Base-by-base conservation (phyloP, 805 yeast species). In the Lipomyces sp. region DNA sequence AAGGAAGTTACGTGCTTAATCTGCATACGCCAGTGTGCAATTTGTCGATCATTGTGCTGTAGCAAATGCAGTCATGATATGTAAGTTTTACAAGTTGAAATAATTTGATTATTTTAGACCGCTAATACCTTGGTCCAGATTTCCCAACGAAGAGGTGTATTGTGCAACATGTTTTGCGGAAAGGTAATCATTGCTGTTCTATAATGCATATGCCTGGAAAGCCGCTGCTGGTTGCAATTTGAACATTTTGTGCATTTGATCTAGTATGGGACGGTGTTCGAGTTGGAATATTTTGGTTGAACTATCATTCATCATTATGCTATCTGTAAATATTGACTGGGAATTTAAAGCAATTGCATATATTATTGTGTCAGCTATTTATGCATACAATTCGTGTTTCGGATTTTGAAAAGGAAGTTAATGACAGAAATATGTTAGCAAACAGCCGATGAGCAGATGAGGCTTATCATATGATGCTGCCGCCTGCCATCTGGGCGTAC, bases 1-100 rank as follows among this genome's bases (percentile, higher is more conserved):
- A 56, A 35, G 8, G 62, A 57, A 10, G 39, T 57, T n/a, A 68
- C 71, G 2, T 68, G 71, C 48, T 8, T 68, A 15, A 53, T 68
- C 15, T 68, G 71, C 45, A 66, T 66, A 64, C 64, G 71, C 10
- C 71, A 68, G 34, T 68, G 71, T 53, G 64, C 60, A 11, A 51
- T 51, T 32, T 68, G 71, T 59, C 66, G 70, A 13, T 51, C 71
- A 18, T 35, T 68, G 10, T 66, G 71, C 59, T 68, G 71, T 53
- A 62, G 71, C 18, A 35, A 39, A n/a, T 68, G 71, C 60, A 59
- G 69, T 35, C 59, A 60, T 39, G 70, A 68, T 18, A 48, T 45
- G 71, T 68, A 57, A 37, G 70, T 56, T 1, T 10, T 11, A 18
- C 10, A n/a, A 15, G 2, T n/a, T 4, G n/a, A 13, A 30, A 11